These are phyloP conservation scores for Boechera retrofracta DNA, from an alignment of 345 rosid genomes.

Conservation along the genomic window DNA sequence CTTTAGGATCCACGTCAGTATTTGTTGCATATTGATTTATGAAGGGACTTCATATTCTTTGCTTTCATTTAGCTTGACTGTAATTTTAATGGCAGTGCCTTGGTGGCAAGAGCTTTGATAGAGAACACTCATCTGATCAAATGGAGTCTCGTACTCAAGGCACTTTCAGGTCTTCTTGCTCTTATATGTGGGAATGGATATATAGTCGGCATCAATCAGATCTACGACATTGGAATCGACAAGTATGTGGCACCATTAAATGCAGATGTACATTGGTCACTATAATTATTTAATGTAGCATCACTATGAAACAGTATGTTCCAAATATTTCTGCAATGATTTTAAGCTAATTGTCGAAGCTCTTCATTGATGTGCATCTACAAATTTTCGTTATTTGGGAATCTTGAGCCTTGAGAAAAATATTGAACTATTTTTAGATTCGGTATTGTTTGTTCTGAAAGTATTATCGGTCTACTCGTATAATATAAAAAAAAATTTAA, in stretches of 20 bases:
- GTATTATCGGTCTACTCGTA: background rate
- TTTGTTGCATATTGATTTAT: constrained; percentile 8
- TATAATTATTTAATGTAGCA: background rate
- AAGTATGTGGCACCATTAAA: constrained; percentile 58
- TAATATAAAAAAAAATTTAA: background rate
- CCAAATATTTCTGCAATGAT: background rate
- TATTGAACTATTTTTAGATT: background rate
- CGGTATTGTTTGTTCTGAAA: constrained; percentile 11
- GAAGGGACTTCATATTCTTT: background rate
- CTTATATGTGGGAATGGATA: constrained; percentile 95
- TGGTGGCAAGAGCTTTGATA: constrained; percentile 86
- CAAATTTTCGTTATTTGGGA: background rate
- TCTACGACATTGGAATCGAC: constrained; percentile 94
- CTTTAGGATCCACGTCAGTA: constrained; percentile 77
- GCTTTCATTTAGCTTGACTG: constrained; percentile 22
- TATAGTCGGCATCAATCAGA: constrained; percentile 98
- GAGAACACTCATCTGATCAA: constrained; percentile 83
- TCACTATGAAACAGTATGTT: background rate
- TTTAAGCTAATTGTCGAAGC: background rate
- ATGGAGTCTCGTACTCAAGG: constrained; percentile 84
- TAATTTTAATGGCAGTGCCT: constrained; percentile 62
- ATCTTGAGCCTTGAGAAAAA: no score
- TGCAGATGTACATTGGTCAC: constrained; percentile 7
- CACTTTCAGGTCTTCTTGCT: constrained; percentile 85
- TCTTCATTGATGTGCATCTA: constrained; percentile 6